Evolutionary conservation across 2,329 filamentous ascomycete genomes (phyloP), one percentile per base, ranked within the genome.

Genomic region (Nemania sp.): DNA sequence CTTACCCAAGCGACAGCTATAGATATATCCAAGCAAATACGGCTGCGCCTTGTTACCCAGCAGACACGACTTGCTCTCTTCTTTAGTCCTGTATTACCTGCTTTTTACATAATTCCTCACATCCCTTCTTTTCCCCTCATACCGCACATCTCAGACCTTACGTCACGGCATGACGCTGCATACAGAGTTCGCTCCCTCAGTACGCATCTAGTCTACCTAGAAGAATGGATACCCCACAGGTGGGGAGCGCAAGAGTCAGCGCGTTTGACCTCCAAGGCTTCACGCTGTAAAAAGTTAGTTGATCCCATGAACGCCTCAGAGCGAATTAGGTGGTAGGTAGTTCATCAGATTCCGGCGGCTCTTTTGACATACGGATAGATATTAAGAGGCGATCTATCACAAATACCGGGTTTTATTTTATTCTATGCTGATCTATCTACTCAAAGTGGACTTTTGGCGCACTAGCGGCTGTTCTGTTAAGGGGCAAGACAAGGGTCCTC

Each of bases 401-500:
- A 54, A 51, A 54, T 55, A 60, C 22, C 43, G 29, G 27, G 32
- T 63, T n/a, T 53, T 20, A 41, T 59, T 58, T 47, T 20, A 38
- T n/a, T 32, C 43, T 43, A 6, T 43, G 54, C 29, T 22, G 55
- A 64, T 64, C 62, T 24, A 47, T 47, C 15, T 45, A 45, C 15
- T 20, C 5, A 26, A 27, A 51, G 56, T 65, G 62, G 53, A 45
- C 61, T 29, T 27, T 35, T 45, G 54, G 22, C 49, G 35, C 15
- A 53, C 57, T 67, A 63, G 59, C 49, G 49, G 54, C 58, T 62
- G 55, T 26, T 54, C 32, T 41, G 49, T 61, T 59, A 64, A 62
- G 52, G 67, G 65, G 58, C 22, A 7, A 62, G 22, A 45, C 58
- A 66, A 52, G 53, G 64, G 53, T 56, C 11, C 59, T 67, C 67